phyloP scores from a whole-genome alignment of 139 green algal species.

The Yamagishiella unicocca region DNA sequence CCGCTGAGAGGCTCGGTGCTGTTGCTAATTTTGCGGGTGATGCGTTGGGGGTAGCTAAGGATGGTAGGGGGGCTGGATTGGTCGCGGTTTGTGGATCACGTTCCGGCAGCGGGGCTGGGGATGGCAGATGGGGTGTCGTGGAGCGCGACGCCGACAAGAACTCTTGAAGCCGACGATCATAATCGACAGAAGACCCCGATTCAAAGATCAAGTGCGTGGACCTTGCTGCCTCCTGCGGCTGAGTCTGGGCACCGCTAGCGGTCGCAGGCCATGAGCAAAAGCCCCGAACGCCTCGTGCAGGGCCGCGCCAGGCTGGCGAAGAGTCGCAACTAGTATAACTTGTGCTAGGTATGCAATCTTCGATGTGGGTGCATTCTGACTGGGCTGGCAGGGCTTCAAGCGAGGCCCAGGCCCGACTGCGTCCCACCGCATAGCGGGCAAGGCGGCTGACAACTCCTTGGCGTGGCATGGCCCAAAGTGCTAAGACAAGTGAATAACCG shows the following conservation, averaged over 20 bases:
- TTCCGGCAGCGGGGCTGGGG: background rate
- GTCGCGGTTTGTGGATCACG: no score
- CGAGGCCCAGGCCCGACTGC: background rate
- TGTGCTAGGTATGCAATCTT: background rate
- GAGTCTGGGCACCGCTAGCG: background rate
- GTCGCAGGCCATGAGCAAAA: constrained; percentile 26
- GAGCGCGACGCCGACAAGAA: constrained; percentile 2
- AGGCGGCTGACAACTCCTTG: background rate
- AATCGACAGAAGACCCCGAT: background rate
- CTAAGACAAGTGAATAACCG: no score
- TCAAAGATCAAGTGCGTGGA: background rate
- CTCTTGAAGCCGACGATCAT: constrained; percentile 25
- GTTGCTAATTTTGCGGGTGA: no score
- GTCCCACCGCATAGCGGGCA: background rate
- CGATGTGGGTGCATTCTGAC: background rate
- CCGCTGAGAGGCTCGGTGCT: no score
- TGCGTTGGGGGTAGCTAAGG: no score
- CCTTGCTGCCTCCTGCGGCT: background rate
- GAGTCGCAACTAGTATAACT: background rate
- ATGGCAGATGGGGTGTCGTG: background rate
- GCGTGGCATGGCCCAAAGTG: background rate
- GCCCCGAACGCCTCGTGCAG: background rate
- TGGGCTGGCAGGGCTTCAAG: background rate
- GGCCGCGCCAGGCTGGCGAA: background rate
- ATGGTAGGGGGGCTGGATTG: no score